Conservation (phyloP, 768 basidiomycete genomes). For the Lentinula raphanica region DNA sequence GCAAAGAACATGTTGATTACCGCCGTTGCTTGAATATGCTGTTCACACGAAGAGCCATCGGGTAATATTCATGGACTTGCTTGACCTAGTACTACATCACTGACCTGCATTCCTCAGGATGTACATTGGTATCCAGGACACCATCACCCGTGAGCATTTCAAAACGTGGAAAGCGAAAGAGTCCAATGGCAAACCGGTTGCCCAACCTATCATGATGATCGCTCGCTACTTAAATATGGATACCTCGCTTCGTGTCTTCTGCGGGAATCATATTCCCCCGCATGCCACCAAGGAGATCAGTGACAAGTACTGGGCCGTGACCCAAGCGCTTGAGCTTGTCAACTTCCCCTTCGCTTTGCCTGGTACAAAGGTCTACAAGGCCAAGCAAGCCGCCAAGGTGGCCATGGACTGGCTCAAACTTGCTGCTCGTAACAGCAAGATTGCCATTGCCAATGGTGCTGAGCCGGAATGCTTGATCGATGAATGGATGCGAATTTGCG, state of each 20-base stretch:
- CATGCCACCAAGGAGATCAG: slow-evolving; percentile 74
- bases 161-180: slow-evolving; percentile 55
- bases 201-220: slow-evolving; percentile 78
- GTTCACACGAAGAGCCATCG: slow-evolving; percentile 65
- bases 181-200: slow-evolving; percentile 16
- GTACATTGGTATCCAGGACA: slow-evolving; percentile 81
- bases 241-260: slow-evolving; percentile 93
- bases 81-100: slow-evolving; percentile 1
- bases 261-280: slow-evolving; percentile 85
- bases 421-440: slow-evolving; percentile 77
- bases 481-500: slow-evolving; percentile 78
- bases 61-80: slow-evolving; percentile 14
- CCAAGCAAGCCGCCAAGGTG: slow-evolving; percentile 83
- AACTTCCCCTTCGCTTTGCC: slow-evolving; percentile 96
- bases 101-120: slow-evolving; percentile 40
- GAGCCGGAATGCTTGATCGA: slow-evolving; percentile 90
- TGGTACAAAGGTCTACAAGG: slow-evolving; percentile 94
- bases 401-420: slow-evolving; percentile 76
- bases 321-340: slow-evolving; percentile 91
- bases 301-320: slow-evolving; percentile 95
- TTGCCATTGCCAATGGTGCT: slow-evolving; percentile 71
- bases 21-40: slow-evolving; percentile 85
- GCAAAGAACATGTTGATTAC: slow-evolving; percentile 90
- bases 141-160: slow-evolving; percentile 74
- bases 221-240: slow-evolving; percentile 96